Evolutionary conservation across 805 yeast species (phyloP).

Genomic region (Wickerhamiella allomyrinae): DNA sequence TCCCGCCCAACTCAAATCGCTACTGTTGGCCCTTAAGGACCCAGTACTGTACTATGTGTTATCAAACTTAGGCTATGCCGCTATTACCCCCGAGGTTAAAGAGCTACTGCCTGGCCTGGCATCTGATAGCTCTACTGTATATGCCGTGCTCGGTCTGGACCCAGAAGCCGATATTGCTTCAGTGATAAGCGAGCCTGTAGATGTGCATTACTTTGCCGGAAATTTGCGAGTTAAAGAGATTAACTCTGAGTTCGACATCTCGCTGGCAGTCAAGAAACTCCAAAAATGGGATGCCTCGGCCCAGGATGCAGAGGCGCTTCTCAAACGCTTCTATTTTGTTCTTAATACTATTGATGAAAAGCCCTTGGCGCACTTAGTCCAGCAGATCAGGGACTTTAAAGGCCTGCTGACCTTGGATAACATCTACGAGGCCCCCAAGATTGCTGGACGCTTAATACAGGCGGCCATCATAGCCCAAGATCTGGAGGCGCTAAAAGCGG

Average conservation of each 20-base stretch:
- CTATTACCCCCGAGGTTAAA: neutral
- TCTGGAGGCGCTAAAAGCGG: neutral
- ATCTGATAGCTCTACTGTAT: neutral
- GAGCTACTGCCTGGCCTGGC: neutral
- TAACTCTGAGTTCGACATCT: neutral
- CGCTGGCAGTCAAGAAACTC: neutral
- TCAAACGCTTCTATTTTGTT: neutral
- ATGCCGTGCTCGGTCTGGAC: too few species aligned
- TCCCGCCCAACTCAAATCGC: constrained; percentile 6
- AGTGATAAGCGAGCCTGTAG: neutral
- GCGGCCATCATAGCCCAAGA: neutral
- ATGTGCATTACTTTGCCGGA: neutral
- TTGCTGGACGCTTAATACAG: neutral
- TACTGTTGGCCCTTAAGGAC: neutral
- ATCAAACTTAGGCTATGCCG: neutral
- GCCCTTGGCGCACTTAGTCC: neutral
- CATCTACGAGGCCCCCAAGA: constrained; percentile 1
- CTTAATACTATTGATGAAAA: neutral
- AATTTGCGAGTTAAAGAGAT: neutral
- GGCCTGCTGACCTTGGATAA: neutral
- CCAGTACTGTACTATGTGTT: neutral
- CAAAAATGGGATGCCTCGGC: neutral
- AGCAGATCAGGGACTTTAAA: neutral
- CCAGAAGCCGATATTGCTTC: too few species aligned
- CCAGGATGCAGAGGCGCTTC: neutral